phyloP scores from a whole-genome alignment of 2,329 filamentous ascomycete genomes.

The Ophiostoma montium region DNA sequence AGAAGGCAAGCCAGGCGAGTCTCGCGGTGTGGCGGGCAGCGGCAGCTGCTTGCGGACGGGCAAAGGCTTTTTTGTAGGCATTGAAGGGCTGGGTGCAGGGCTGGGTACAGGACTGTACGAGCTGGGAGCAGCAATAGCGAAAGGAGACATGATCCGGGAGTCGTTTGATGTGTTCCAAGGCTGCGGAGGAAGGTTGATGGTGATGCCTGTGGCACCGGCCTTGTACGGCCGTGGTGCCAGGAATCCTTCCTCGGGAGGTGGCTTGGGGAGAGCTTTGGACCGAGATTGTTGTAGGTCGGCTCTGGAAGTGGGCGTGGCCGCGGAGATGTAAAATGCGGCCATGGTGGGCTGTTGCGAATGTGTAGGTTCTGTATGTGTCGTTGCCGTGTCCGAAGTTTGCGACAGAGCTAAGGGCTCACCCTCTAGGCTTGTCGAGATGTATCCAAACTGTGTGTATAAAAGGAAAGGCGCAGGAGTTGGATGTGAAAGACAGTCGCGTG shows the following conservation, averaged over 20 bases:
- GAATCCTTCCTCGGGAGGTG: slow-evolving; percentile 19
- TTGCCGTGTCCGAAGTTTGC: no score
- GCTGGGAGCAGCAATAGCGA: not conserved
- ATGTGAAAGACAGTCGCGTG: no score
- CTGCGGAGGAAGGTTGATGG: slow-evolving; percentile 4
- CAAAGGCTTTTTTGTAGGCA: not conserved
- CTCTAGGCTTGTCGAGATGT: no score
- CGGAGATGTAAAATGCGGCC: not conserved
- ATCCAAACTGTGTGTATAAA: no score
- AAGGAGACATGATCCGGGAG: not conserved
- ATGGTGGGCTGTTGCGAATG: slow-evolving; percentile 2
- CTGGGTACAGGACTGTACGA: not conserved
- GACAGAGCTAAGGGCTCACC: no score
- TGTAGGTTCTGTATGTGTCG: not conserved
- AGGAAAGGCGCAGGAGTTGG: no score
- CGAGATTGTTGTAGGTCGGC: slow-evolving; percentile 20
- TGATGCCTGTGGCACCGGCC: not conserved
- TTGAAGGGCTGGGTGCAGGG: not conserved
- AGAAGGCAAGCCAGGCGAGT: not conserved
- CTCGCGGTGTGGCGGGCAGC: not conserved
- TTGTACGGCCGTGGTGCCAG: not conserved
- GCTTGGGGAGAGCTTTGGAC: slow-evolving; percentile 42
- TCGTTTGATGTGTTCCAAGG: not conserved
- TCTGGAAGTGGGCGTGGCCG: not conserved
- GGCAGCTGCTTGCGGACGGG: not conserved